Base-by-base conservation (phyloP, 2,329 filamentous ascomycete genomes). In the Penicillium sp. region DNA sequence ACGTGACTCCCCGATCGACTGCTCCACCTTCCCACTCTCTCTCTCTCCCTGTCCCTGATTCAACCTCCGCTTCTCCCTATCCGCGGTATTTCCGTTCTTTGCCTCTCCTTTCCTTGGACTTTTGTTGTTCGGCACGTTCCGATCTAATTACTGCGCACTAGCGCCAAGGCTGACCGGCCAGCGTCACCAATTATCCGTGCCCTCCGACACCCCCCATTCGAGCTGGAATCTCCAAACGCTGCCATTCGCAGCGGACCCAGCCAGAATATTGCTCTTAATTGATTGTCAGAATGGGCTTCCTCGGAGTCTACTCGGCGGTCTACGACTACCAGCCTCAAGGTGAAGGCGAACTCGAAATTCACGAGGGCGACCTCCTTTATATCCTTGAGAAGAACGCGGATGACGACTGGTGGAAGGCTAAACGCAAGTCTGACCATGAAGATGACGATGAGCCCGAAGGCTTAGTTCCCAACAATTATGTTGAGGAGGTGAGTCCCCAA, bases 391-490 rank as follows among this genome's bases (percentile, higher is more conserved):
- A 95, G 78, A 89, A 86, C 60, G 72, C 77, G 47, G 86, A 90
- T 14, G 88, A 89, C 72, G 86, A 91, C 71, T 97, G 94, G 94
- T 97, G 94, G 94, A 94, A 88, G 74, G 91, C 90, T 45, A 96
- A 96, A 81, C 96, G 95, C 81, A 91, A 88, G 78, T 91, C 92
- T 60, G 84, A 84, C 31, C 83, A 80, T 24, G 90, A 92, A 36
- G 92, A 96, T 42, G 92, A 96, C 40, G 92, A 96, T 42, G 92
- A 97, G 75, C 92, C 92, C 3, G 86, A 91, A 65, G 92, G 92
- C 56, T 77, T 97, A 70, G 87, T 99, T 56, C 94, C 94, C 13
- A 92, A 90, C 71, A 99, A 97, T 74, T 99, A 99, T 73, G 83
- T 99, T 53, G 89, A 97, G 79, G 86, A 95, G 87, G 92, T 96